Evolutionary conservation across 768 basidiomycete species (phyloP), one percentile per base, ranked within the genome.

Genomic region (Wakefieldia striispora): DNA sequence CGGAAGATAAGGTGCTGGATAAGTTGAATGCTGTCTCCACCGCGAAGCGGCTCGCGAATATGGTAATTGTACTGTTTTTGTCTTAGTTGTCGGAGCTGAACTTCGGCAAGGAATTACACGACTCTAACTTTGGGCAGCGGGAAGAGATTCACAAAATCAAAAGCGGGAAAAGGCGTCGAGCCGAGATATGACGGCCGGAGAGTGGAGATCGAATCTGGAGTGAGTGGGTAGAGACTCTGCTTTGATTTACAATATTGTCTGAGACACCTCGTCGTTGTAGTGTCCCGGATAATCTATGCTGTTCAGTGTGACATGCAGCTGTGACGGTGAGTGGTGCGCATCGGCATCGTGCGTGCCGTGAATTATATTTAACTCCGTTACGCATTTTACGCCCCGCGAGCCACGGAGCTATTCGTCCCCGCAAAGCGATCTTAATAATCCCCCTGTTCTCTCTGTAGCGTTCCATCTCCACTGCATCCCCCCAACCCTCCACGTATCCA

Each of bases 1-100:
- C 87, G 0, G 97, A 99, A 66, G 81, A 74, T 10, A 79, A 79
- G 53, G 93, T 97, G 4, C 71, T 98, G 48, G 88, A 91, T 55
- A 80, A 84, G 53, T 71, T 99, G 48, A 97, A 95, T 68, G 70
- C 72, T 5, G 94, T 99, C n/a, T 90, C 89, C 9, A 90, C 88
- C 0, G 95, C 95, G 2, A 94, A 97, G 67, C 81, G 97, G 24
- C 70, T 95, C 40, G 95, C 97, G 1, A 91, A 86, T 47, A 95
- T 97, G 93, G 94, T 92, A 60, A 62, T n/a, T 21, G 7, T 17
- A 19, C 9, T 24, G 14, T 42, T 23, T 27, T 26, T 44, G 37
- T 29, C 12, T 13, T 13, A 2, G 3, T 40, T 40, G 19, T 38
- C 6, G 6, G 12, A 37, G 23, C 43, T 68, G 1, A 61, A 7